phyloP scores from a whole-genome alignment of 768 basidiomycete species.

The Hortiboletus flavorubellus region DNA sequence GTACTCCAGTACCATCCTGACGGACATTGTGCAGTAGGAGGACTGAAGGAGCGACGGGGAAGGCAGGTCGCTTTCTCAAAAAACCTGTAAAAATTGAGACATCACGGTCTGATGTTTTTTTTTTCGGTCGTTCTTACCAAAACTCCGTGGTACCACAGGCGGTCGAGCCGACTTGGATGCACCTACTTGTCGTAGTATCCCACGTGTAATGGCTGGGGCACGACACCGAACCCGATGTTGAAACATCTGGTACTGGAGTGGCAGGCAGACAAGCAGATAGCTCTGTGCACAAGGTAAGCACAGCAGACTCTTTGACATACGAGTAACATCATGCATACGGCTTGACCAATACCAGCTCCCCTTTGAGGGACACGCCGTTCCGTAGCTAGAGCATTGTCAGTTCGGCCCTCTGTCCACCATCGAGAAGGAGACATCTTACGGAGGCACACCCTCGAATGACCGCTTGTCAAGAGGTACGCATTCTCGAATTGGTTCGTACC shows the following conservation, averaged over 20 bases:
- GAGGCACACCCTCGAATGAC: conserved; percentile 5
- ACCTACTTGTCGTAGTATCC: conserved; percentile 1
- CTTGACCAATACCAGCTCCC: conserved; percentile 18
- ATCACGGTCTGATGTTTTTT: neutral
- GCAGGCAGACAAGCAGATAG: conserved; percentile 13
- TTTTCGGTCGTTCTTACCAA: conserved; percentile 2
- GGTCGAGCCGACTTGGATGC: neutral
- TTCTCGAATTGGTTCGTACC: conserved; percentile 10
- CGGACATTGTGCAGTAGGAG: conserved; percentile 7
- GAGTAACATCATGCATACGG: conserved; percentile 1
- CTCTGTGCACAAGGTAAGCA: conserved; percentile 6
- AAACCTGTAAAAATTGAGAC: conserved; percentile 10
- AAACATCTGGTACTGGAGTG: neutral
- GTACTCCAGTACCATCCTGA: conserved; percentile 19
- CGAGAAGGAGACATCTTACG: conserved; percentile 8
- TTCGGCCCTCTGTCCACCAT: neutral
- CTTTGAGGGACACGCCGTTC: conserved; percentile 5
- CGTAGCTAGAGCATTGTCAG: conserved; percentile 4
- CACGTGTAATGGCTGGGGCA: conserved; percentile 10
- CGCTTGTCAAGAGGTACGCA: conserved; percentile 10
- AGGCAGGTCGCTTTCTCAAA: conserved; percentile 11
- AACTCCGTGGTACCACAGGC: conserved; percentile 7
- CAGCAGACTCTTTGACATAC: neutral
- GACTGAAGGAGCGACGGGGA: neutral
- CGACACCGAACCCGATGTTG: neutral